Conservation (phyloP, 176 grass and related monocot genomes). For the Pharus latifolius region DNA sequence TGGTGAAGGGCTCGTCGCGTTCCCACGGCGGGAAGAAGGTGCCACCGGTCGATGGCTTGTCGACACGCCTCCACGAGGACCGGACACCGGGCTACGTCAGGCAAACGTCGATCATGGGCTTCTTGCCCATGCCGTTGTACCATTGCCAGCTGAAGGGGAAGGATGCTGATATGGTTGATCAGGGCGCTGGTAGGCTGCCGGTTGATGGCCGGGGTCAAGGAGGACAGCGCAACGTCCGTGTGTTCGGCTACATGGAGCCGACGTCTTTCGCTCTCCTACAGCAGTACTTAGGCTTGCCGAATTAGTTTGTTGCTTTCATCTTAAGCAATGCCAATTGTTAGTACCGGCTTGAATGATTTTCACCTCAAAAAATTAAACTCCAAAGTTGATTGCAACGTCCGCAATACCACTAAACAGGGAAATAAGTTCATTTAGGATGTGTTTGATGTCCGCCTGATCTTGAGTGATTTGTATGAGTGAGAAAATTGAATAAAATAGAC, state of each 20-base stretch:
- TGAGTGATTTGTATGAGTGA: no score
- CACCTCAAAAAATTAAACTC: no score
- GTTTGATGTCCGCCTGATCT: no score
- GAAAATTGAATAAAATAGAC: no score
- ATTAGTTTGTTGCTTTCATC: no score
- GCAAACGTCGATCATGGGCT: not conserved
- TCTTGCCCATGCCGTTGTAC: not conserved
- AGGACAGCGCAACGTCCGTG: not conserved
- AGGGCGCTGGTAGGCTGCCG: not conserved
- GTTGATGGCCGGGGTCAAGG: not conserved
- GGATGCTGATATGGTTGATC: not conserved
- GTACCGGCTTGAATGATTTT: no score
- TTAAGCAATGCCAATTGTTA: no score
- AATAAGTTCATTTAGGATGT: no score
- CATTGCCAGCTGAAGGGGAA: not conserved
- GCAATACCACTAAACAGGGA: no score
- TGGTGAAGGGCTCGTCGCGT: not conserved
- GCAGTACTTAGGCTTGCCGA: not conserved
- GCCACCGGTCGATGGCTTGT: not conserved
- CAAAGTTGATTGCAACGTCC: no score
- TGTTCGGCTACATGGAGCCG: not conserved
- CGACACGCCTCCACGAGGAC: not conserved
- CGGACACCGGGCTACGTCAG: not conserved
- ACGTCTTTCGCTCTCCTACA: not conserved
- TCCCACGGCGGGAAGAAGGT: not conserved